phyloP scores from a whole-genome alignment of 495 filamentous ascomycete genomes.

The Trichocladium antarcticum region DNA sequence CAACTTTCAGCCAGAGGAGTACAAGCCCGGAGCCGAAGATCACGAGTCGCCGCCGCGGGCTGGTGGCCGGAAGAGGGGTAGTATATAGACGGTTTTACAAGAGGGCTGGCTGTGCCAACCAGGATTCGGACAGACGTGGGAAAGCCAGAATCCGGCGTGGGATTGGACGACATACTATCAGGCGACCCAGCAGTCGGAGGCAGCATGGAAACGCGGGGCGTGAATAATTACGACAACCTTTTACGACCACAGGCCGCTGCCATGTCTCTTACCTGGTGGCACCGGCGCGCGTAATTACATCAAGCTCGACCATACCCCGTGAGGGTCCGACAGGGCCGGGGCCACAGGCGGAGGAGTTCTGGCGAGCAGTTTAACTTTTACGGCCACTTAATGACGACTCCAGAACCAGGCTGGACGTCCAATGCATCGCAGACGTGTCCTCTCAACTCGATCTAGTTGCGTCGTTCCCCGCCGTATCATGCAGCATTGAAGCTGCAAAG shows the following conservation, averaged over 20 bases:
- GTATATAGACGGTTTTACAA: constrained; percentile 12
- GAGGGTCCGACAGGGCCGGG: background rate
- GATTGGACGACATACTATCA: constrained; percentile 4
- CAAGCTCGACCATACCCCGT: background rate
- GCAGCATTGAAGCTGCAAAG: background rate
- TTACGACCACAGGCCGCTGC: background rate
- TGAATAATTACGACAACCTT: background rate
- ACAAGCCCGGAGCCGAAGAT: constrained; percentile 35
- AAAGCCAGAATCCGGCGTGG: background rate
- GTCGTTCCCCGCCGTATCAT: background rate
- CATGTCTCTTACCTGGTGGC: background rate
- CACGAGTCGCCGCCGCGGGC: constrained; percentile 19
- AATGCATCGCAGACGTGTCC: background rate
- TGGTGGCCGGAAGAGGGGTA: constrained; percentile 32
- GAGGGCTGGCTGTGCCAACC: constrained; percentile 10
- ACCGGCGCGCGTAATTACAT: background rate
- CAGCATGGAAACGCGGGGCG: background rate
- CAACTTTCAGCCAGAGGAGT: constrained; percentile 70
- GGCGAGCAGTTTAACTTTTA: background rate
- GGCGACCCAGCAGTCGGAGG: background rate
- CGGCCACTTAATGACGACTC: background rate
- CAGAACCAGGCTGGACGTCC: background rate
- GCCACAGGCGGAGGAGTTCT: background rate
- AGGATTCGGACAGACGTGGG: background rate
- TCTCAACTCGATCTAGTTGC: background rate